Evolutionary conservation across 805 yeast species (phyloP).

Genomic region (Suhomyces canberraensis): DNA sequence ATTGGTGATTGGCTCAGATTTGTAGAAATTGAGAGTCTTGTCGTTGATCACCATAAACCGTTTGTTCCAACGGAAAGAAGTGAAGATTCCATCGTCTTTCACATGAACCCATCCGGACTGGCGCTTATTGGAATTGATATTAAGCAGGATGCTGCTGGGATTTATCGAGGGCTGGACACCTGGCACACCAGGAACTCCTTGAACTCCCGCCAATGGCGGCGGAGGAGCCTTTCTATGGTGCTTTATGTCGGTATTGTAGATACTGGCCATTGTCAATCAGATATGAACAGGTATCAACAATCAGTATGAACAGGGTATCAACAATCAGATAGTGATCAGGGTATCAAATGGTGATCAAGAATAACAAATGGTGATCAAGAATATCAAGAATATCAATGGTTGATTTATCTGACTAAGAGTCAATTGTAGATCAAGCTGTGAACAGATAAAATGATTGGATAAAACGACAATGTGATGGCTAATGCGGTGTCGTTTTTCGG

Average conservation of each 20-base stretch:
- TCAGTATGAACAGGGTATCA: too few relatives aligned
- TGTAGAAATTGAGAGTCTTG: constrained; percentile 69
- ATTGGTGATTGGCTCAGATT: constrained; percentile 47
- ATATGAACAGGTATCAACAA: too few relatives aligned
- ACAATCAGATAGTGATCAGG: too few relatives aligned
- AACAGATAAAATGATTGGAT: too few relatives aligned
- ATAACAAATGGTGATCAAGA: too few relatives aligned
- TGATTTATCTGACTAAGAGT: too few relatives aligned
- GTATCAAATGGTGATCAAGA: too few relatives aligned
- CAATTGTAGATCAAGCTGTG: too few relatives aligned
- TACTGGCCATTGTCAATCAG: constrained; percentile 37
- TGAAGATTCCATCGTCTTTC: constrained; percentile 82
- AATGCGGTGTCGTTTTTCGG: too few relatives aligned
- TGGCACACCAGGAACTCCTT: too few relatives aligned
- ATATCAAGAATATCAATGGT: too few relatives aligned
- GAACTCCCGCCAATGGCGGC: constrained; percentile 32
- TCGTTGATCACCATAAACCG: constrained; percentile 77
- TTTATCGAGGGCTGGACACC: neutral
- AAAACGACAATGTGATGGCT: too few relatives aligned
- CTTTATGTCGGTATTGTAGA: constrained; percentile 39
- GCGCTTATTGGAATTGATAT: constrained; percentile 27
- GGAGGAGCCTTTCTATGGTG: constrained; percentile 45
- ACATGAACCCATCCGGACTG: constrained; percentile 84
- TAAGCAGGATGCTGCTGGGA: constrained; percentile 12
- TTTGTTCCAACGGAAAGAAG: constrained; percentile 90